phyloP scores from a whole-genome alignment of 148 eudicot species.

The Rhododendron simsii region DNA sequence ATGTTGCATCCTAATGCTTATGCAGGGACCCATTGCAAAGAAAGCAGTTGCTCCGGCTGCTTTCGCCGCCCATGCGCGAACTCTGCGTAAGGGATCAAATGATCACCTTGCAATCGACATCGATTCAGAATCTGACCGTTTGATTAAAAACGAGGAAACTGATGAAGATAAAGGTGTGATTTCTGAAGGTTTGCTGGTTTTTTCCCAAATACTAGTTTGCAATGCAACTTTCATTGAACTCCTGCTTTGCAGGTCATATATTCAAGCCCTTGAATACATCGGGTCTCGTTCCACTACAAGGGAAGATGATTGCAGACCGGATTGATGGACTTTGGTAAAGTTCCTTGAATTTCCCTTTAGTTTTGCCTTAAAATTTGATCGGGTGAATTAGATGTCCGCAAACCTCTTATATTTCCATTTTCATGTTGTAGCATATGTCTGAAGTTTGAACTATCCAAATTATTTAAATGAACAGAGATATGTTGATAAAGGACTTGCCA shows the following conservation, averaged over 20 bases:
- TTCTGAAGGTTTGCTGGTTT: neutral
- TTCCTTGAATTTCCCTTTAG: neutral
- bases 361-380: neutral
- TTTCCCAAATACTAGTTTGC: neutral
- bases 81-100: slow-evolving; percentile 71
- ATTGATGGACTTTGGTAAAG: slow-evolving; percentile 88
- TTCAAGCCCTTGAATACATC: slow-evolving; percentile 89
- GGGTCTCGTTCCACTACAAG: slow-evolving; percentile 84
- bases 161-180: slow-evolving; percentile 85
- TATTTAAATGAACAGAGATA: neutral
- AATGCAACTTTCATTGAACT: slow-evolving; percentile 10
- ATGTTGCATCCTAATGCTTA: slow-evolving; percentile 10
- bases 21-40: slow-evolving; percentile 64
- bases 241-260: slow-evolving; percentile 63
- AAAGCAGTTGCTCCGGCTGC: slow-evolving; percentile 50
- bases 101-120: slow-evolving; percentile 83
- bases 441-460: neutral
- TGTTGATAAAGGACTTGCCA: neutral
- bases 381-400: neutral
- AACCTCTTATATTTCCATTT: neutral
- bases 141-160: slow-evolving; percentile 47
- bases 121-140: slow-evolving; percentile 76
- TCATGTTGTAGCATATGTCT: neutral
- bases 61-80: slow-evolving; percentile 71
- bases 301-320: slow-evolving; percentile 80